phyloP scores from a whole-genome alignment of 75 land plant genomes.

The Picea sitchensis region DNA sequence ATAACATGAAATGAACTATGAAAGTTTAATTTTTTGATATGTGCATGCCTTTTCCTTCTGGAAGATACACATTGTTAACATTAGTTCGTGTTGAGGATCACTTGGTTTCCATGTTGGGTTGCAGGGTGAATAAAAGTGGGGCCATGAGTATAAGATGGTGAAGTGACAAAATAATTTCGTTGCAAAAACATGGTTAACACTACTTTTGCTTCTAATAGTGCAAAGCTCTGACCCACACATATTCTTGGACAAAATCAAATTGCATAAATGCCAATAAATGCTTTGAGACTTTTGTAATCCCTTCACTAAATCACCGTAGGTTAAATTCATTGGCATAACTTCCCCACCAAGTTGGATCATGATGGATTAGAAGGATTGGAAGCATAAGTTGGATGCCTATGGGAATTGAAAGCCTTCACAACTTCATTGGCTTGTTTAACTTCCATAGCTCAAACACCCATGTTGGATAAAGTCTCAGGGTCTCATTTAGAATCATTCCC shows the following conservation, averaged over 20 bases:
- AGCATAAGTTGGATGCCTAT: slow-evolving; percentile 28
- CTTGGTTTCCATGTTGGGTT: slow-evolving; percentile 29
- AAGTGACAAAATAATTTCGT: too few species aligned
- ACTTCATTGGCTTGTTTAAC: slow-evolving; percentile 20
- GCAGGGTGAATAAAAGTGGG: slow-evolving; percentile 25
- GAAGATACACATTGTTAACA: too few species aligned
- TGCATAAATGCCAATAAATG: slow-evolving; percentile 11
- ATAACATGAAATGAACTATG: too few species aligned
- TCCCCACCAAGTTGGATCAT: slow-evolving; percentile 55
- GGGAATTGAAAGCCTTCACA: slow-evolving; percentile 29
- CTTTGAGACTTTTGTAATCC: neutral
- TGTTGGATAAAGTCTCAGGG: slow-evolving; percentile 48
- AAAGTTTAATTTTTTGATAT: too few species aligned
- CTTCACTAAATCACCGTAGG: slow-evolving; percentile 42
- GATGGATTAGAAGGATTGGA: slow-evolving; percentile 43
- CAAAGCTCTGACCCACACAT: slow-evolving; percentile 53
- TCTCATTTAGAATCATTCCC: slow-evolving; percentile 10
- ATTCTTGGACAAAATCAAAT: slow-evolving; percentile 37
- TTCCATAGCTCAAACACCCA: slow-evolving; percentile 15
- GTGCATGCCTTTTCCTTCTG: too few species aligned
- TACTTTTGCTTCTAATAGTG: slow-evolving; percentile 15
- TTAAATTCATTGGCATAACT: slow-evolving; percentile 54
- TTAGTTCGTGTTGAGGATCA: too few species aligned
- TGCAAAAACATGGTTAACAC: too few species aligned
- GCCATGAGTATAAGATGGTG: slow-evolving; percentile 17